A percentile compares a stretch with the other conserved stretches of the same genome.
These are phyloP conservation scores for Punica granatum DNA, from an alignment of 345 rosid genomes.

Conservation along the genomic window DNA sequence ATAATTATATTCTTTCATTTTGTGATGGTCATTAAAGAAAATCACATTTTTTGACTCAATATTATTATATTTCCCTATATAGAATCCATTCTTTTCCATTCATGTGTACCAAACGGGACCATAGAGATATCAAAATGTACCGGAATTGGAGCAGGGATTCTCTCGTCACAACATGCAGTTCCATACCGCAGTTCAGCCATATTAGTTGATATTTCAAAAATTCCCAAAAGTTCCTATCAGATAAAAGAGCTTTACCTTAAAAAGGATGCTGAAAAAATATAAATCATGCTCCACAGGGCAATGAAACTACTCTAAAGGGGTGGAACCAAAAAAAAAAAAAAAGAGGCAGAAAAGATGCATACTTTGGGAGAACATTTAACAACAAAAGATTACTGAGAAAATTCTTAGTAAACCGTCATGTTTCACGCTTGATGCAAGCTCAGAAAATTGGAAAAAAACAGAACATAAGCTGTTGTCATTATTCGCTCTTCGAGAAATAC, in stretches of 20 bases:
- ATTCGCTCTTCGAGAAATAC: background rate
- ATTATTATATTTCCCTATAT: too few relatives aligned
- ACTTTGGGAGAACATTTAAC: background rate
- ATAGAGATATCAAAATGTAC: conserved; percentile 26
- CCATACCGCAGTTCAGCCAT: conserved; percentile 88
- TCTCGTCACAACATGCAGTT: conserved; percentile 68
- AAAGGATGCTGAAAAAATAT: background rate
- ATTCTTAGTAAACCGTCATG: background rate
- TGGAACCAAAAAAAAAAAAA: too few relatives aligned
- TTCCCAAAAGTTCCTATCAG: conserved; percentile 78
- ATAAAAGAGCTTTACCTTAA: conserved; percentile 9
- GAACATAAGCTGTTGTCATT: too few relatives aligned
- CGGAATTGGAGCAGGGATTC: conserved; percentile 51
- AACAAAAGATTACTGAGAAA: background rate
- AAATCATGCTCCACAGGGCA: background rate
- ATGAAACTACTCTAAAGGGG: background rate
- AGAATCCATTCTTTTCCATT: too few relatives aligned
- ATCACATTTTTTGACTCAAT: too few relatives aligned
- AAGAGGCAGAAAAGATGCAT: background rate
- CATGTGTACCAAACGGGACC: too few relatives aligned
- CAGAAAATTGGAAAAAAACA: too few relatives aligned
- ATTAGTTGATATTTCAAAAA: conserved; percentile 74
- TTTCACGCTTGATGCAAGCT: too few relatives aligned
- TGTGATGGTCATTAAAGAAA: too few relatives aligned
- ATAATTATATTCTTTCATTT: too few relatives aligned